Percentiles rank a stretch among this genome's conserved stretches.
Evolutionary conservation across 2,329 filamentous ascomycete genomes (phyloP).

Genomic region (Dissoconium aciculare): DNA sequence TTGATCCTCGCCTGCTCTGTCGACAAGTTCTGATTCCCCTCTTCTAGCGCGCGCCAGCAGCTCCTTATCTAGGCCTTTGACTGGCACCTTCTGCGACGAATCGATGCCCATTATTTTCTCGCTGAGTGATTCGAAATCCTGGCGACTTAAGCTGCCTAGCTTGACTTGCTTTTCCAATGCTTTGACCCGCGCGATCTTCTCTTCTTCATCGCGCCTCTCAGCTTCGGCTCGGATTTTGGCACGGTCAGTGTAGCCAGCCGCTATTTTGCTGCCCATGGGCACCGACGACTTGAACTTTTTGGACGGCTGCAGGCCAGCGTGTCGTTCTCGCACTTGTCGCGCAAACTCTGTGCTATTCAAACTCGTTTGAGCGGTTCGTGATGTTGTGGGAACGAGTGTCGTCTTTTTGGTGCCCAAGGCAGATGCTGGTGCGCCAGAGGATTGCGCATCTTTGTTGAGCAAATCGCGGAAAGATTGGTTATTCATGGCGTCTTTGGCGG

Average conservation of each 20-base stretch:
- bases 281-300: constrained; percentile 59
- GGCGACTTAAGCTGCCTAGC: constrained; percentile 66
- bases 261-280: constrained; percentile 70
- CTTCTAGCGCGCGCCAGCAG: constrained; percentile 53
- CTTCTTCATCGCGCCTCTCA: constrained; percentile 37
- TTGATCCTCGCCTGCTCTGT: constrained; percentile 22
- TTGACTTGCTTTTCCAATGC: constrained; percentile 71
- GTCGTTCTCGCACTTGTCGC: constrained; percentile 65
- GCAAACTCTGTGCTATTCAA: constrained; percentile 51
- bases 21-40: constrained; percentile 44
- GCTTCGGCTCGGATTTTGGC: constrained; percentile 44
- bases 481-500: constrained; percentile 73
- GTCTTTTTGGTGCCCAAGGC: constrained; percentile 21
- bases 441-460: constrained; percentile 35
- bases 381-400: constrained; percentile 70
- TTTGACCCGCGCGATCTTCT: constrained; percentile 51
- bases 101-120: constrained; percentile 72
- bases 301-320: constrained; percentile 36
- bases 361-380: constrained; percentile 46
- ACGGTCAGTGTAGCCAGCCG: constrained; percentile 71
- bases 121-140: constrained; percentile 60
- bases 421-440: constrained; percentile 22
- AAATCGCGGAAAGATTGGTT: constrained; percentile 88
- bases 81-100: constrained; percentile 63
- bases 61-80: constrained; percentile 83